These are phyloP conservation scores for Didymella arachidicola DNA, from an alignment of 2,329 filamentous ascomycete species.

Conservation along the genomic window DNA sequence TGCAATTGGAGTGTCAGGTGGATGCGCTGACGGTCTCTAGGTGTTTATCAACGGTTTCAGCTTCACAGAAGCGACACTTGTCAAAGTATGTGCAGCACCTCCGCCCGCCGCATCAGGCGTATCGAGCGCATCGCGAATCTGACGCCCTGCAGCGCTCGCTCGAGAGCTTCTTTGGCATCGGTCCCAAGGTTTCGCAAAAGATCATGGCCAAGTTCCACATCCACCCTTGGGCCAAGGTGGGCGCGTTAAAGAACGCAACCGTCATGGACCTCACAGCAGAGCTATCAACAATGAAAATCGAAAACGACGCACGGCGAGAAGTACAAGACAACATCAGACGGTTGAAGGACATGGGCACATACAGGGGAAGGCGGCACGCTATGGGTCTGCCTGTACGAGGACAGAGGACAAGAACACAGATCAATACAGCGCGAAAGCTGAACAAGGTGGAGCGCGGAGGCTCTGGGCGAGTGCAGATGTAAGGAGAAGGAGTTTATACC, in stretches of 20 bases:
- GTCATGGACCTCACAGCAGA: slow-evolving; percentile 84
- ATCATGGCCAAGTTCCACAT: slow-evolving; percentile 91
- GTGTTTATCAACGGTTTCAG: slow-evolving; percentile 87
- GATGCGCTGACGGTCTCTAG: slow-evolving; percentile 54
- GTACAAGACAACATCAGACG: slow-evolving; percentile 85
- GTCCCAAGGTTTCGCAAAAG: slow-evolving; percentile 60
- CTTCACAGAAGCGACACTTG: slow-evolving; percentile 82
- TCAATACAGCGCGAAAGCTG: slow-evolving; percentile 65
- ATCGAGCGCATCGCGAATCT: slow-evolving; percentile 31
- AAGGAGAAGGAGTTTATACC: slow-evolving; percentile 13
- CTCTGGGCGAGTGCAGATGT: slow-evolving; percentile 43
- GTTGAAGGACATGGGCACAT: slow-evolving; percentile 88
- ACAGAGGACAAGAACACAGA: slow-evolving; percentile 84
- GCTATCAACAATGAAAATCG: slow-evolving; percentile 89
- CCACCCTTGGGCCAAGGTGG: slow-evolving; percentile 81
- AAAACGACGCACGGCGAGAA: slow-evolving; percentile 81
- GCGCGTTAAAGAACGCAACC: slow-evolving; percentile 76
- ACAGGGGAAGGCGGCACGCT: slow-evolving; percentile 87
- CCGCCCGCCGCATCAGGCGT: slow-evolving; percentile 39
- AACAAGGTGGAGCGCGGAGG: slow-evolving; percentile 65
- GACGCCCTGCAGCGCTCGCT: slow-evolving; percentile 68
- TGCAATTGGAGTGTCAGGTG: slow-evolving; percentile 6
- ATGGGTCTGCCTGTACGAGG: slow-evolving; percentile 91
- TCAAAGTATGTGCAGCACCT: slow-evolving; percentile 68
- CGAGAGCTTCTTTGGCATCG: slow-evolving; percentile 52